phyloP scores from a whole-genome alignment of 148 eudicot species.

The Rheum nobile region DNA sequence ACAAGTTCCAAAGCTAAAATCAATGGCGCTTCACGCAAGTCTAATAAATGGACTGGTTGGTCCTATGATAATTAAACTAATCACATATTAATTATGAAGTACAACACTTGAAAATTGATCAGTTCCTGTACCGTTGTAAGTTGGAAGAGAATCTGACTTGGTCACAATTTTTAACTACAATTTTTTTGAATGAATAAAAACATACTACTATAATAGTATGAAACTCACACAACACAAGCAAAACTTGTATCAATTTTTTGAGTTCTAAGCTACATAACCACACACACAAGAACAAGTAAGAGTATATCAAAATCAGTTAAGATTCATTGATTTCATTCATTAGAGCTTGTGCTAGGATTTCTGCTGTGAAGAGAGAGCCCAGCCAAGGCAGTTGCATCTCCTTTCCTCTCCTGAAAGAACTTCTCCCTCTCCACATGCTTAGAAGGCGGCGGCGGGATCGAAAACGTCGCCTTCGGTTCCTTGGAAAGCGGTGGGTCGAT shows the following conservation, averaged over 20 bases:
- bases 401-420: conserved; percentile 78
- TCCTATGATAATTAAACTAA: background rate
- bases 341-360: conserved; percentile 42
- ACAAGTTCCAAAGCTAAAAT: conserved; percentile 1
- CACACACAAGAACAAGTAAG: background rate
- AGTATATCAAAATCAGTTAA: background rate
- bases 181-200: background rate
- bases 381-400: conserved; percentile 45
- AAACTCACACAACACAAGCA: background rate
- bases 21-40: background rate
- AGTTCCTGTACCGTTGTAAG: background rate
- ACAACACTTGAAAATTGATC: background rate
- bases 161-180: background rate
- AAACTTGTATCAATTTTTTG: background rate
- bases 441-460: conserved; percentile 94
- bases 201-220: background rate
- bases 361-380: conserved; percentile 78
- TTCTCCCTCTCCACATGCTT: conserved; percentile 83
- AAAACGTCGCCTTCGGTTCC: conserved; percentile 21
- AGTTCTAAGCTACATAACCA: no score
- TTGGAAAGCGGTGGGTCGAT: conserved; percentile 25
- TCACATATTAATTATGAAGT: background rate
- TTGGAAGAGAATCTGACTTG: background rate
- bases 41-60: background rate
- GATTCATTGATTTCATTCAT: conserved; percentile 26